Conservation (phyloP, 345 rosid genomes). For the Hypericum perforatum region DNA sequence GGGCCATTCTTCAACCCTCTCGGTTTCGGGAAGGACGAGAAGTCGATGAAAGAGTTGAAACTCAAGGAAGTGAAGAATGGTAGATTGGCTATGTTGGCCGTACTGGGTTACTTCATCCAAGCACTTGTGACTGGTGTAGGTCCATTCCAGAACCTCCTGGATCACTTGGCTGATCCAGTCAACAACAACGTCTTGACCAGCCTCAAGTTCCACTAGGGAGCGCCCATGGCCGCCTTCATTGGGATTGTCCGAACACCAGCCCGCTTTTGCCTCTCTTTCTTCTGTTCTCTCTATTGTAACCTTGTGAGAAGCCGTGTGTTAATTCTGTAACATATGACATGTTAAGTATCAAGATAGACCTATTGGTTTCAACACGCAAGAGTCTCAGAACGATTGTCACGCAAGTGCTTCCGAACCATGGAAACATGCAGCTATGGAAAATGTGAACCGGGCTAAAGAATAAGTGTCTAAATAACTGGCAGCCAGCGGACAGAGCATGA, state of each 20-base stretch:
- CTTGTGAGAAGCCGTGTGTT: constrained; percentile 38
- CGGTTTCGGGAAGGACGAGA: constrained; percentile 84
- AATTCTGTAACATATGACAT: constrained; percentile 29
- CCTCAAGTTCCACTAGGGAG: constrained; percentile 76
- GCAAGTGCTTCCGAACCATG: too few relatives aligned
- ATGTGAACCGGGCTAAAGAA: too few relatives aligned
- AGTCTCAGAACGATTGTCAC: too few relatives aligned
- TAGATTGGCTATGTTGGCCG: constrained; percentile 82
- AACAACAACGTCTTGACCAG: constrained; percentile 91
- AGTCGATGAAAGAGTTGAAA: constrained; percentile 78
- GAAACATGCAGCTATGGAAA: too few relatives aligned
- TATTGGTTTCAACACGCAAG: neutral
- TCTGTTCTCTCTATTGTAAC: constrained; percentile 19
- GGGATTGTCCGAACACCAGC: neutral
- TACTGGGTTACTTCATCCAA: constrained; percentile 71
- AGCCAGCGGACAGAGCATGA: too few relatives aligned
- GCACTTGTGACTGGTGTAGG: constrained; percentile 85
- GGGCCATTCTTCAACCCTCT: constrained; percentile 95
- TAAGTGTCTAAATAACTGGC: too few relatives aligned
- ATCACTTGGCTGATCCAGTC: constrained; percentile 88
- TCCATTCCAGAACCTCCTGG: constrained; percentile 89
- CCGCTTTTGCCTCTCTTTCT: constrained; percentile 9
- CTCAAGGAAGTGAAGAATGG: constrained; percentile 95
- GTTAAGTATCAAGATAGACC: constrained; percentile 12
- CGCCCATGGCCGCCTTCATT: constrained; percentile 4